Conservation (phyloP, 2,329 filamentous ascomycete species). For the Colletotrichum nymphaeae region DNA sequence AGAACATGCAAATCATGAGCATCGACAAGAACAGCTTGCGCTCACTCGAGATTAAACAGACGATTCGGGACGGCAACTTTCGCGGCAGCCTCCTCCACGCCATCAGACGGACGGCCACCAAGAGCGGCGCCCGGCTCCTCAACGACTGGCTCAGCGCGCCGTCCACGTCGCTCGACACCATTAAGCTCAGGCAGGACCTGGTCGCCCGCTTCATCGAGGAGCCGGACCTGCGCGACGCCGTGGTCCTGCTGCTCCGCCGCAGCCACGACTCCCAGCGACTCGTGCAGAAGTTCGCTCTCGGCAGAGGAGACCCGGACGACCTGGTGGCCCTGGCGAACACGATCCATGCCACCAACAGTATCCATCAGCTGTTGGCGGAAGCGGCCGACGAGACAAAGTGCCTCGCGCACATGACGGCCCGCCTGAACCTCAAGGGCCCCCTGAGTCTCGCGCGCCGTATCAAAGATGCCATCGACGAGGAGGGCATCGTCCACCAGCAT, state of each 20-base stretch:
- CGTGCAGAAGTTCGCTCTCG: conserved; percentile 93
- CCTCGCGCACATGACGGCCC: conserved; percentile 58
- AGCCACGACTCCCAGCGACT: conserved; percentile 90
- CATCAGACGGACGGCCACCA: conserved; percentile 90
- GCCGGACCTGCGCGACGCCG: conserved; percentile 74
- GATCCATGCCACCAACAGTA: conserved; percentile 77
- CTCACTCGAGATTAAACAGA: conserved; percentile 89
- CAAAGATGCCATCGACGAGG: conserved; percentile 86
- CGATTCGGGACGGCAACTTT: conserved; percentile 81
- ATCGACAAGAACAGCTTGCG: conserved; percentile 94
- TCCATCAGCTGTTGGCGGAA: conserved; percentile 61
- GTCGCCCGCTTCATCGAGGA: conserved; percentile 80
- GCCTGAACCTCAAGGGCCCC: conserved; percentile 76
- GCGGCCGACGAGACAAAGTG: conserved; percentile 44
- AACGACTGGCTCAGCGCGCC: conserved; percentile 89
- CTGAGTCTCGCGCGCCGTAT: conserved; percentile 78
- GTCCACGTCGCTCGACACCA: conserved; percentile 85
- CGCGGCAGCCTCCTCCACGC: conserved; percentile 90
- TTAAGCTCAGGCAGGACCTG: conserved; percentile 83
- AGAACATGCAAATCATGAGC: conserved; percentile 81
- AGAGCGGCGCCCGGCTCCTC: conserved; percentile 86
- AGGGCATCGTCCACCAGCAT: conserved; percentile 85
- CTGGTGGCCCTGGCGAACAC: conserved; percentile 86
- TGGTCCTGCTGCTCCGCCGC: conserved; percentile 75
- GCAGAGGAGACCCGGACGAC: conserved; percentile 92